These are phyloP conservation scores for Wickerhamiella bombiphila DNA, from an alignment of 805 yeast species.

Conservation along the genomic window DNA sequence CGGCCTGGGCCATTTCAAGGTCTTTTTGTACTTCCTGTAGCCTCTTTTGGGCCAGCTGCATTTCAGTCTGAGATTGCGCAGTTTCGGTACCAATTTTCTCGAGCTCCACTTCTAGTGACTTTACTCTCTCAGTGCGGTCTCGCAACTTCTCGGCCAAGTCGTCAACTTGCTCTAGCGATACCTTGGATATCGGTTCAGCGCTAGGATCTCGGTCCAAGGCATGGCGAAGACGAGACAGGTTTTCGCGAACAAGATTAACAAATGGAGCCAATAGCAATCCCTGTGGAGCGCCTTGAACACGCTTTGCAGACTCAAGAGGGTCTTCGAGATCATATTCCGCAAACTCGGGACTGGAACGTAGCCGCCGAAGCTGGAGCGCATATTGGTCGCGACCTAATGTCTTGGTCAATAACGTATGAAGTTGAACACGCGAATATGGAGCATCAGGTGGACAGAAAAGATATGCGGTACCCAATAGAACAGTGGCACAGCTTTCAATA, in stretches of 20 bases:
- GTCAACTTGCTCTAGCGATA: conserved; percentile 46
- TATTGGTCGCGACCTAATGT: conserved; percentile 75
- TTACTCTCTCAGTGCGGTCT: conserved; percentile 9
- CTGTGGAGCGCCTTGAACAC: conserved; percentile 76
- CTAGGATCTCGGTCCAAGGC: conserved; percentile 64
- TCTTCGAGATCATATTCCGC: conserved; percentile 31
- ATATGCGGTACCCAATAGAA: conserved; percentile 61
- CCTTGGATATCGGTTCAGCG: conserved; percentile 49
- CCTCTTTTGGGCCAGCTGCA: neutral
- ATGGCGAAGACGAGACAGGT: conserved; percentile 48
- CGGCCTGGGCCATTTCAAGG: neutral
- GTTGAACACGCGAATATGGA: conserved; percentile 37
- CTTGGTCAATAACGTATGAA: conserved; percentile 47
- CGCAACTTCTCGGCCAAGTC: conserved; percentile 21
- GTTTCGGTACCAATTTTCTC: conserved; percentile 16
- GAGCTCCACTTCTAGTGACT: conserved; percentile 20
- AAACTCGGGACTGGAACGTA: conserved; percentile 45
- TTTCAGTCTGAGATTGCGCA: conserved; percentile 7
- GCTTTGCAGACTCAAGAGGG: conserved; percentile 33
- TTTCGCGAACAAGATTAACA: conserved; percentile 52
- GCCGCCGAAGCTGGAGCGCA: conserved; percentile 53
- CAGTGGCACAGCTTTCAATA: conserved; percentile 57
- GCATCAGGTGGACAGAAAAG: conserved; percentile 58
- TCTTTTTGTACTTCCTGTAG: neutral
- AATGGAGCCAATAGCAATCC: conserved; percentile 58